Conservation (phyloP, 139 green algal species). For the Auxenochlorella protothecoides region DNA sequence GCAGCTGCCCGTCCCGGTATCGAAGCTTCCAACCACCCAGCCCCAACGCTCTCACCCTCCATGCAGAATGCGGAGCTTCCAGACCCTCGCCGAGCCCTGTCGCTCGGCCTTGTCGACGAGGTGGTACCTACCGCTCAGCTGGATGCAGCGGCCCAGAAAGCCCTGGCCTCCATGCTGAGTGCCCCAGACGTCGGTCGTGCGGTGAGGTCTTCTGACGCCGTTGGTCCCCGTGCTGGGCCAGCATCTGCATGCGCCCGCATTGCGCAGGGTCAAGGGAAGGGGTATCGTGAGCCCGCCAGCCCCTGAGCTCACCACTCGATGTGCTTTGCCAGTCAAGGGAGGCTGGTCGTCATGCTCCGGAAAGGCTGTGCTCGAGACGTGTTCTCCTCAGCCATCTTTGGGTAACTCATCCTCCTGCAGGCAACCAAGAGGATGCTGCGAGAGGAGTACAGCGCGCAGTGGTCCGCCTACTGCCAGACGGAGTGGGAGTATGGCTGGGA, state of each 20-base stretch:
- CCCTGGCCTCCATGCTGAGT: constrained; percentile 33
- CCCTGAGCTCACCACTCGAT: background rate
- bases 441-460: constrained; percentile 42
- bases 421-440: constrained; percentile 49
- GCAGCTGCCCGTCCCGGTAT: no score
- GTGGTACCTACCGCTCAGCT: constrained; percentile 46
- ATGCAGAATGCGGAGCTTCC: no score
- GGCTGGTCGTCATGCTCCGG: background rate
- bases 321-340: background rate
- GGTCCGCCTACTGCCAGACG: constrained; percentile 38
- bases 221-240: no score
- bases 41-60: no score
- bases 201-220: constrained; percentile 4
- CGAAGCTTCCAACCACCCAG: no score
- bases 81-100: background rate
- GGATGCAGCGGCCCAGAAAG: constrained; percentile 26
- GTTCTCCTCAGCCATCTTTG: background rate
- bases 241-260: background rate
- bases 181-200: constrained; percentile 22
- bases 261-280: background rate
- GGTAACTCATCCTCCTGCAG: background rate
- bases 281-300: background rate
- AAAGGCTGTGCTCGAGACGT: no score
- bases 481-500: constrained; percentile 58
- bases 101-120: constrained; percentile 63